A percentile compares a stretch with the other conserved stretches of the same genome.
These are phyloP conservation scores for Aspergillus uvarum DNA, from an alignment of 2,329 filamentous ascomycete genomes.

Conservation along the genomic window DNA sequence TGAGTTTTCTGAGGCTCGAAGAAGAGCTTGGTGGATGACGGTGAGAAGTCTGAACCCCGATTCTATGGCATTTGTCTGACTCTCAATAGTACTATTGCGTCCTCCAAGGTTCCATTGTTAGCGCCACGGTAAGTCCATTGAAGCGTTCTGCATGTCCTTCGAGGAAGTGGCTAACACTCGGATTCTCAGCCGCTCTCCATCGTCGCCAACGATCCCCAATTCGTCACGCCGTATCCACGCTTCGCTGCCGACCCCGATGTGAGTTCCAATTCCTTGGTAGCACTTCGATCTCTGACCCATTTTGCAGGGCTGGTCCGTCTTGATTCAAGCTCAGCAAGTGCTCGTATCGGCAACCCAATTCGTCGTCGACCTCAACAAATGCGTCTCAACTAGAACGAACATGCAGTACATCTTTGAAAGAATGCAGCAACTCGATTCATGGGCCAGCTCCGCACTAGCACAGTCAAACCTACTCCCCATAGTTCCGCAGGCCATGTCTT, in stretches of 20 bases:
- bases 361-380: conserved; percentile 42
- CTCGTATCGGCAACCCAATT: conserved; percentile 45
- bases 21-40: conserved; percentile 51
- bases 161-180: conserved; percentile 12
- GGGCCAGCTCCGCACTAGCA: conserved; percentile 38
- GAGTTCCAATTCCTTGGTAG: conserved; percentile 13
- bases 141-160: not conserved
- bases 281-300: conserved; percentile 14
- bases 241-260: conserved; percentile 45
- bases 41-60: conserved; percentile 25
- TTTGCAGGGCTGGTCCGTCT: conserved; percentile 43
- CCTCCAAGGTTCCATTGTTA: conserved; percentile 47
- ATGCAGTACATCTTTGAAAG: conserved; percentile 42
- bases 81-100: conserved; percentile 44
- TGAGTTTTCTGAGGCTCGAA: conserved; percentile 41
- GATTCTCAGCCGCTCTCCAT: conserved; percentile 42
- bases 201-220: conserved; percentile 44
- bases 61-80: conserved; percentile 3
- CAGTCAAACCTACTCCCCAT: conserved; percentile 35
- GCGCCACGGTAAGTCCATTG: conserved; percentile 40
- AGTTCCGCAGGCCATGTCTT: conserved; percentile 23
- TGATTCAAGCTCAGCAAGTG: conserved; percentile 46
- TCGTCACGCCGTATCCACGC: conserved; percentile 43
- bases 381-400: conserved; percentile 35
- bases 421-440: conserved; percentile 44